Conservation (phyloP, 2,329 filamentous ascomycete genomes). For the Dactylellina sp. region DNA sequence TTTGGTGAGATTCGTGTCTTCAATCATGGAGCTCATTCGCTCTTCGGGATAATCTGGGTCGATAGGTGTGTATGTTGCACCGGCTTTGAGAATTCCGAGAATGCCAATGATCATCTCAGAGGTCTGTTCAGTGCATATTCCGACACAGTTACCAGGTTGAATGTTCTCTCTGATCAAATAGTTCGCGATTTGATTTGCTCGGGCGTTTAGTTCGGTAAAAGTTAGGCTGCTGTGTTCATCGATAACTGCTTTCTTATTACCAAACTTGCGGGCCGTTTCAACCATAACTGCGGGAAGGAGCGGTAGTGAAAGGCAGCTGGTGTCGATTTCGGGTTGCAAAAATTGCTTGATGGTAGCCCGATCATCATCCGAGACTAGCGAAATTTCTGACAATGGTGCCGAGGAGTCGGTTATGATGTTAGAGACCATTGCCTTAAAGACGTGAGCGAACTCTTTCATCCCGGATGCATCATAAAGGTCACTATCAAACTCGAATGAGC, state of each 20-base stretch:
- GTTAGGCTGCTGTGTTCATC: slow-evolving; percentile 18
- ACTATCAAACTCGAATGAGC: slow-evolving; percentile 32
- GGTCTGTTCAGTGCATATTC: slow-evolving; percentile 23
- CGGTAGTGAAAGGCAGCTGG: slow-evolving; percentile 15
- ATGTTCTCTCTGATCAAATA: slow-evolving; percentile 19
- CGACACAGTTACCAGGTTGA: slow-evolving; percentile 23
- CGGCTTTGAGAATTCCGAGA: slow-evolving; percentile 26
- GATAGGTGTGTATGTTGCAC: slow-evolving; percentile 31
- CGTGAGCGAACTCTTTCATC: slow-evolving; percentile 21
- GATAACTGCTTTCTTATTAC: slow-evolving; percentile 19
- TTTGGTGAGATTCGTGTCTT: slow-evolving; percentile 29
- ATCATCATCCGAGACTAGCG: slow-evolving; percentile 24
- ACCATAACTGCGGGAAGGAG: slow-evolving; percentile 8
- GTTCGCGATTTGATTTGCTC: slow-evolving; percentile 25
- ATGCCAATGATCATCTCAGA: slow-evolving; percentile 18
- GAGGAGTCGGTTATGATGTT: slow-evolving; percentile 25
- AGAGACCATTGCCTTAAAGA: slow-evolving; percentile 21
- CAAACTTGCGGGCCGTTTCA: slow-evolving; percentile 11
- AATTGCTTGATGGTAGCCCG: slow-evolving; percentile 8
- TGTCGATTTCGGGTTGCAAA: slow-evolving; percentile 23
- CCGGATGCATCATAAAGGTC: slow-evolving; percentile 10
- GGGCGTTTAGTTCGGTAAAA: slow-evolving; percentile 14
- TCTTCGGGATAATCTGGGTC: slow-evolving; percentile 35
- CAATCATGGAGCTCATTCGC: slow-evolving; percentile 32
- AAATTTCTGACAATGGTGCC: slow-evolving; percentile 8